These are phyloP conservation scores for Coemansia sp. DNA, from an alignment of 192 early-diverging fungal species.

Conservation along the genomic window DNA sequence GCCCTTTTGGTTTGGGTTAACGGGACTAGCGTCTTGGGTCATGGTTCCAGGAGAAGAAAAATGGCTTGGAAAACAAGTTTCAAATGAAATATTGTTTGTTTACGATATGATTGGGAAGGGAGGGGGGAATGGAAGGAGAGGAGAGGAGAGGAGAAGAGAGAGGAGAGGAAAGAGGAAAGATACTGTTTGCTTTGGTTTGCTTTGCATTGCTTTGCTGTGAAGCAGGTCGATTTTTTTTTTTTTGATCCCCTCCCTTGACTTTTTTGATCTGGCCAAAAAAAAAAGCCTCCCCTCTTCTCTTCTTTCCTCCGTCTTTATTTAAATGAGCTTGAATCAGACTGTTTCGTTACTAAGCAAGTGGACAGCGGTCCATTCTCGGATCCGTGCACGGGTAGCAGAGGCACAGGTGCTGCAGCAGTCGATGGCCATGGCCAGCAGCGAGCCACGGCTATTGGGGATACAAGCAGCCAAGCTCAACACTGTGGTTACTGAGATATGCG, in stretches of 20 bases:
- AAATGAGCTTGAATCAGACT: not conserved
- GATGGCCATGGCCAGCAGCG: not conserved
- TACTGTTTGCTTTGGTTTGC: too few species aligned
- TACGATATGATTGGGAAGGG: too few species aligned
- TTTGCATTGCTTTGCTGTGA: too few species aligned
- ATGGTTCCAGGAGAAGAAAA: too few species aligned
- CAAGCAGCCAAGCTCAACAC: not conserved
- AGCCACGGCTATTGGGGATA: not conserved
- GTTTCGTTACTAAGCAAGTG: not conserved
- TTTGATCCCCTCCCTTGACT: not conserved
- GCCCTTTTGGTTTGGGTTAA: slow-evolving; percentile 2
- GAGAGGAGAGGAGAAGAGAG: too few species aligned
- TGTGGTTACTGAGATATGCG: not conserved
- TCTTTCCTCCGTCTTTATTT: not conserved
- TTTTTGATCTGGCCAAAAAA: not conserved
- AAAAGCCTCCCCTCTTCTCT: not conserved
- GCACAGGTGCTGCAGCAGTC: not conserved
- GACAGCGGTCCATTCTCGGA: not conserved
- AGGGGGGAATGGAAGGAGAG: too few species aligned
- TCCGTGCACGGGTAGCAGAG: not conserved
- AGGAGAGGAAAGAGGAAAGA: too few species aligned
- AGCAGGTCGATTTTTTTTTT: not conserved
- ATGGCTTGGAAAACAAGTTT: too few species aligned
- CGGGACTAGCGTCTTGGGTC: not conserved
- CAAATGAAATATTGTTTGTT: not conserved